A percentile compares a stretch with the other conserved stretches of the same genome.
phyloP scores from a whole-genome alignment of 768 basidiomycete genomes.

The Naganishia vaughanmartiniae region DNA sequence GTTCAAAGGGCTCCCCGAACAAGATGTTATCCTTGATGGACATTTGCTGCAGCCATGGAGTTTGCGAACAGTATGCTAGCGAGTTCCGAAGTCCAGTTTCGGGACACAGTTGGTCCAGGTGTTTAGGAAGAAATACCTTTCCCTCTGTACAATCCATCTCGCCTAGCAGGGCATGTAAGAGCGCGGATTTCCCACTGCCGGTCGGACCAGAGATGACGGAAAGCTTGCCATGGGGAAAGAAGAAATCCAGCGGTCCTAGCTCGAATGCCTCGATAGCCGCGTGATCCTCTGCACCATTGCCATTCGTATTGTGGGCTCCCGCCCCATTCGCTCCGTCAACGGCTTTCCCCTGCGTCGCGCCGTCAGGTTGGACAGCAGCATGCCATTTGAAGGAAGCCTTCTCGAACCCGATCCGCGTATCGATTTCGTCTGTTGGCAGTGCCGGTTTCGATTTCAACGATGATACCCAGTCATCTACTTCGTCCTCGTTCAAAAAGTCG shows the following conservation, averaged over 20 bases:
- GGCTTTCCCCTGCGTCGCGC: slow-evolving; percentile 35
- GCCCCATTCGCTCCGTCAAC: slow-evolving; percentile 34
- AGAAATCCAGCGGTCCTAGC: slow-evolving; percentile 64
- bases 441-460: slow-evolving; percentile 56
- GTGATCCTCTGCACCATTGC: background rate
- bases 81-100: slow-evolving; percentile 52
- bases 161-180: slow-evolving; percentile 58
- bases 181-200: slow-evolving; percentile 76
- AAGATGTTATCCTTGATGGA: slow-evolving; percentile 52
- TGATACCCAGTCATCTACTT: slow-evolving; percentile 70
- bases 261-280: slow-evolving; percentile 56
- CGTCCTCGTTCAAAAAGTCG: slow-evolving; percentile 67
- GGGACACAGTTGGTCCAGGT: slow-evolving; percentile 54
- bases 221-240: slow-evolving; percentile 70
- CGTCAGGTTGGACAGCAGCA: slow-evolving; percentile 57
- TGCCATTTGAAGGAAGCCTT: slow-evolving; percentile 64
- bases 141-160: slow-evolving; percentile 55
- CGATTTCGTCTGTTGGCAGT: slow-evolving; percentile 41
- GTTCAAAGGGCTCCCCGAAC: slow-evolving; percentile 40
- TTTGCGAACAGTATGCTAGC: slow-evolving; percentile 71
- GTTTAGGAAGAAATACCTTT: slow-evolving; percentile 66
- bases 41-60: slow-evolving; percentile 55
- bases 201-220: slow-evolving; percentile 71
- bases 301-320: slow-evolving; percentile 29
- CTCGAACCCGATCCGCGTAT: slow-evolving; percentile 60